Evolutionary conservation across 371 early-diverging fungal species (phyloP), one percentile per base, ranked within the genome.

Genomic region (Apophysomyces ossiformis): DNA sequence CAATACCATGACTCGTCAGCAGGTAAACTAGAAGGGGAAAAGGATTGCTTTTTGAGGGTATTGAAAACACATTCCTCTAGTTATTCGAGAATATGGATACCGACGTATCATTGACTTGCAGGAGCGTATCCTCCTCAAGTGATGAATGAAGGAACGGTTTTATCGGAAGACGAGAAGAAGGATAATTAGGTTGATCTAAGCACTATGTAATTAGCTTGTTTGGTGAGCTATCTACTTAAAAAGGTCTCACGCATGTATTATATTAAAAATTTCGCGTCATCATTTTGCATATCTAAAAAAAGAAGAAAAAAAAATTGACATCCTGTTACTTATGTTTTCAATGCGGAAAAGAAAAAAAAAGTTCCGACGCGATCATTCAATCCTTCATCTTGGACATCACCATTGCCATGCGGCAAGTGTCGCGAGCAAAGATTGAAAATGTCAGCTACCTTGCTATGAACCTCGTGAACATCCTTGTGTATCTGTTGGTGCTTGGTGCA

Each of bases 401-500:
- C 63, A 60, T 43, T 16, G 41, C 47, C 36, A 50, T 50, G 43
- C 18, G 54, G 8, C 61, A 50, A 58, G 64, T 72, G 39, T 81
- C 81, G 60, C 67, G 73, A 47, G 69, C 73, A 9, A 76, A 79
- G 58, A 69, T 75, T 57, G 76, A 77, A 61, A 78, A 78, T 35
- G 50, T 71, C 35, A 60, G 68, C n/a, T 72, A 71, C 37, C 46
- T 81, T 12, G 36, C 68, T 11, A 56, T 78, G 9, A 75, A 77
- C 57, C 36, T 64, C 5, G 35, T 68, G 4, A 81, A 81, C 36
- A 69, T 74, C 7, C 8, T 57, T 41, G 47, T 71, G 6, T 78
- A 72, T 64, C 7, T 73, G 3, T 54, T 81, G 41, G 65, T 78
- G 2, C 68, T 78, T 61, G 64, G 68, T 15, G 77, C 77, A 2